phyloP scores from a whole-genome alignment of 2,329 filamentous ascomycete species.

The Aspergillus alliaceus region DNA sequence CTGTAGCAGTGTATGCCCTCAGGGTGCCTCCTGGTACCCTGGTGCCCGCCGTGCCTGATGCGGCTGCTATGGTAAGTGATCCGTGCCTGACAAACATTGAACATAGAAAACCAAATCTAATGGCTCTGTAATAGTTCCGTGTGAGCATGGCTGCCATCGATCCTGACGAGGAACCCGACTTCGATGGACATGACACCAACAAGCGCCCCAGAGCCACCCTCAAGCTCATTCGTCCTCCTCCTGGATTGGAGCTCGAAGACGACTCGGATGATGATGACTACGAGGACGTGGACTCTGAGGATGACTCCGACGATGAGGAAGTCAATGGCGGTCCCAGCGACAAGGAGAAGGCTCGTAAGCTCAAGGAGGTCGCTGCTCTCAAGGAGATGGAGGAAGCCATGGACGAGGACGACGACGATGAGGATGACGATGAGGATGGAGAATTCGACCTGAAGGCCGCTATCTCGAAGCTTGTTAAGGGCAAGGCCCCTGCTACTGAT shows the following conservation, averaged over 20 bases:
- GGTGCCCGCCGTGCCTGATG: constrained; percentile 74
- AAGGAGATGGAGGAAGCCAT: constrained; percentile 73
- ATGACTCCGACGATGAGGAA: constrained; percentile 69
- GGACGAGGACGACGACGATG: constrained; percentile 55
- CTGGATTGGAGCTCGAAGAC: constrained; percentile 54
- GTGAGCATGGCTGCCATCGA: constrained; percentile 99
- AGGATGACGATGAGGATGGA: constrained; percentile 65
- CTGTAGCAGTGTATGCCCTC: constrained; percentile 86
- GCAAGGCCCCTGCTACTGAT: constrained; percentile 73
- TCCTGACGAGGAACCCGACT: constrained; percentile 72
- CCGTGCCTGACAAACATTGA: background rate
- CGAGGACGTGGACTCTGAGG: constrained; percentile 46
- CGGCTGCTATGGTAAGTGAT: constrained; percentile 76
- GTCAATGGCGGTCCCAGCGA: constrained; percentile 88
- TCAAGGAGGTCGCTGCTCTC: constrained; percentile 72
- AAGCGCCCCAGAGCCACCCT: constrained; percentile 76
- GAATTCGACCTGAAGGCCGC: constrained; percentile 49
- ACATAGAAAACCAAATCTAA: background rate
- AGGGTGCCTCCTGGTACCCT: constrained; percentile 82
- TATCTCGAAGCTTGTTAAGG: constrained; percentile 58
- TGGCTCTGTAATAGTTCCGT: constrained; percentile 65
- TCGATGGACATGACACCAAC: constrained; percentile 62
- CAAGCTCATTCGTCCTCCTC: constrained; percentile 78
- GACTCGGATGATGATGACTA: constrained; percentile 59
- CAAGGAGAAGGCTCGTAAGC: constrained; percentile 84